Conservation (phyloP, 805 yeast genomes). For the Candida peoriensis region DNA sequence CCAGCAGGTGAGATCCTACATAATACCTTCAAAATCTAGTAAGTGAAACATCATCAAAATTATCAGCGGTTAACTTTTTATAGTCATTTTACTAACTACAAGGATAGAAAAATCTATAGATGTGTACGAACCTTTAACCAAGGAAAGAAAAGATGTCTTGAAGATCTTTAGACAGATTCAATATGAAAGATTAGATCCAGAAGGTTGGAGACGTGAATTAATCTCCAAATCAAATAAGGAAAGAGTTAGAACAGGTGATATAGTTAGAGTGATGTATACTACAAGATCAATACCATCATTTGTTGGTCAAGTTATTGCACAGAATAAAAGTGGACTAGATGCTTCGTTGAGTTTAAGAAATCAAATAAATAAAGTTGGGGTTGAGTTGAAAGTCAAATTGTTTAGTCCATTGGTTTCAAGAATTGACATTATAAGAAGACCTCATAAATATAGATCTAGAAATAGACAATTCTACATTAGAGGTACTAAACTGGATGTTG, state of each 20-base stretch:
- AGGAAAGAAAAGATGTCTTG: constrained; percentile 10
- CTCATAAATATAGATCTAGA: constrained; percentile 67
- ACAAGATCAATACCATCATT: constrained; percentile 55
- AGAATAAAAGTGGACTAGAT: constrained; percentile 67
- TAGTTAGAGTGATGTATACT: constrained; percentile 65
- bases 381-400: constrained; percentile 75
- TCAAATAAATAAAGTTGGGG: constrained; percentile 76
- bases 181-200: constrained; percentile 55
- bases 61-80: no score
- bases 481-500: constrained; percentile 69
- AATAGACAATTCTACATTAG: constrained; percentile 89
- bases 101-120: constrained; percentile 11
- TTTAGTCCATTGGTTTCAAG: constrained; percentile 74
- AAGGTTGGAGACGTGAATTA: constrained; percentile 58
- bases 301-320: constrained; percentile 73
- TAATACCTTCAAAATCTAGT: constrained; percentile 13
- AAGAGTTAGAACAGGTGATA: constrained; percentile 70
- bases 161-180: constrained; percentile 33
- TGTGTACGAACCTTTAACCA: constrained; percentile 18
- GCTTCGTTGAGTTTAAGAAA: constrained; percentile 79
- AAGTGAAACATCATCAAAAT: no score
- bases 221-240: constrained; percentile 42
- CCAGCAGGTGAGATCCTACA: constrained; percentile 9
- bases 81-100: constrained; percentile 3
- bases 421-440: constrained; percentile 74